phyloP scores from a whole-genome alignment of 2,329 filamentous ascomycete species.

The Cordyceps militaris region DNA sequence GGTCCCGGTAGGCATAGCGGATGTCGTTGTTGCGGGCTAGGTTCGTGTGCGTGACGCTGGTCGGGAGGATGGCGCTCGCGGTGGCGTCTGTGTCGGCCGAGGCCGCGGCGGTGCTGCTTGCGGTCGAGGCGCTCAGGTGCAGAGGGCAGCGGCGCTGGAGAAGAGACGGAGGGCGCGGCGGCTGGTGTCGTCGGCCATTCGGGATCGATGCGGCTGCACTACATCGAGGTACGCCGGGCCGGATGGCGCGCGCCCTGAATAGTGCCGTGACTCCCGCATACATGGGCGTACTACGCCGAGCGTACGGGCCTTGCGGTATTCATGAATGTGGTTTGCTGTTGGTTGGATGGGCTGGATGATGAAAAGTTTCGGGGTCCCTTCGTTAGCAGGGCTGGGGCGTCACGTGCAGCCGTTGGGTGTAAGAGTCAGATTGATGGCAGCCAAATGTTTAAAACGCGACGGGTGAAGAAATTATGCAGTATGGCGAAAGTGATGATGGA shows the following conservation, averaged over 20 bases:
- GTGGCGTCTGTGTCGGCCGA: neutral
- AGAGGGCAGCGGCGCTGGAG: neutral
- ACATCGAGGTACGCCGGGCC: conserved; percentile 2
- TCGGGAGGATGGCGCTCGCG: neutral
- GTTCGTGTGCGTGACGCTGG: conserved; percentile 6
- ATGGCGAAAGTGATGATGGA: too few relatives aligned
- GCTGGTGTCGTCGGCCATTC: neutral
- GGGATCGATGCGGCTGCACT: neutral
- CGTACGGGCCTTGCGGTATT: neutral
- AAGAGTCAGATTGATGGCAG: too few relatives aligned
- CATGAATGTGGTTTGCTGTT: neutral
- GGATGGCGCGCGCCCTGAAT: conserved; percentile 1
- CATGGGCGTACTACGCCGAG: conserved; percentile 10
- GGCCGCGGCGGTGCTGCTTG: neutral
- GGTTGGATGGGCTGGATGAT: neutral
- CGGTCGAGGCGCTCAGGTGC: neutral
- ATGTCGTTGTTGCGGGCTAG: neutral
- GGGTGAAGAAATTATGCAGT: too few relatives aligned
- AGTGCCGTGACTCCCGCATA: conserved; percentile 10
- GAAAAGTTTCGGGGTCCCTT: conserved; percentile 1
- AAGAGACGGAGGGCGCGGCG: neutral
- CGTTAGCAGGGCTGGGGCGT: neutral
- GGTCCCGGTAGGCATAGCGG: neutral
- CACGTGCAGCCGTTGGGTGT: conserved; percentile 4
- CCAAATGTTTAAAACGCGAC: too few relatives aligned